These are phyloP conservation scores for Beta corolliflora DNA, from an alignment of 179 eudicot genomes.

Conservation along the genomic window DNA sequence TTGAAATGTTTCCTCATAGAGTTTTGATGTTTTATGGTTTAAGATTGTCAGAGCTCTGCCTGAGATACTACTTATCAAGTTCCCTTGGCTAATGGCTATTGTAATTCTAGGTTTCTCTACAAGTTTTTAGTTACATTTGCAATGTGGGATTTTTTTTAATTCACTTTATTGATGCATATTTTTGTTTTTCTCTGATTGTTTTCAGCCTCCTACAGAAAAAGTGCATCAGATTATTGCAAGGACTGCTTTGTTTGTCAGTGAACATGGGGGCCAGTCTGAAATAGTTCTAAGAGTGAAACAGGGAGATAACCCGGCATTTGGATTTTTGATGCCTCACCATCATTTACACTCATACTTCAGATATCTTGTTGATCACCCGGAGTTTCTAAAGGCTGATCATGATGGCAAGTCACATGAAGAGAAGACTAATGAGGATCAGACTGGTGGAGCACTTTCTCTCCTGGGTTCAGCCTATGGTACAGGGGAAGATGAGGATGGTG, in stretches of 20 bases:
- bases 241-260: constrained; percentile 84
- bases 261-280: constrained; percentile 94
- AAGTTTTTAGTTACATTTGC: background rate
- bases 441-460: constrained; percentile 76
- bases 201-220: constrained; percentile 92
- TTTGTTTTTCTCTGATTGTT: constrained; percentile 27
- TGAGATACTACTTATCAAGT: constrained; percentile 36
- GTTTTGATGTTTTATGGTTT: constrained; percentile 44
- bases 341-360: constrained; percentile 90
- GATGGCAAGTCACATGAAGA: constrained; percentile 50
- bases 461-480: constrained; percentile 89
- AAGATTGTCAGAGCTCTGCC: constrained; percentile 29
- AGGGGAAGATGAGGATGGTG: constrained; percentile 83
- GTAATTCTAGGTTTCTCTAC: constrained; percentile 19
- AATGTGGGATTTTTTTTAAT: background rate
- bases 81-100: constrained; percentile 18
- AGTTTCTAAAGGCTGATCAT: constrained; percentile 55
- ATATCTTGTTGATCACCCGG: constrained; percentile 80
- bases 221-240: constrained; percentile 94
- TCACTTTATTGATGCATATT: constrained; percentile 33
- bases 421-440: constrained; percentile 31
- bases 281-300: constrained; percentile 93
- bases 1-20: constrained; percentile 40
- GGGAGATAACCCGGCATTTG: constrained; percentile 95
- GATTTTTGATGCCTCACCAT: constrained; percentile 96